Percentiles rank a stretch among this genome's conserved stretches.
phyloP scores from a whole-genome alignment of 768 basidiomycete species.

The Mycena amicta region DNA sequence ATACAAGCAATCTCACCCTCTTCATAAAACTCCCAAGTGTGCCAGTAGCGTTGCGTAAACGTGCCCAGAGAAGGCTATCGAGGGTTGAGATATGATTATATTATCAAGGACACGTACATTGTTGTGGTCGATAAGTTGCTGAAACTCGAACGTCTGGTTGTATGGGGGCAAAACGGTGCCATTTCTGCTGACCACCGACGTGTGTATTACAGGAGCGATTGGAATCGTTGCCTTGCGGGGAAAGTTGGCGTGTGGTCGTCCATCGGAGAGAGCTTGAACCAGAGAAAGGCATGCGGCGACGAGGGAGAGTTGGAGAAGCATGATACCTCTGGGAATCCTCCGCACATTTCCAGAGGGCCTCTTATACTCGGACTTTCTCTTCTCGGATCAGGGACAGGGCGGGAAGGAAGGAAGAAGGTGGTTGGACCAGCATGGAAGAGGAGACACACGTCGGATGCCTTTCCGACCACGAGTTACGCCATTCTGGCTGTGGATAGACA shows the following conservation, averaged over 20 bases:
- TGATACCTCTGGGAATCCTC: conserved; percentile 1
- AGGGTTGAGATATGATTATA: conserved; percentile 32
- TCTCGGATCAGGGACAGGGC: no score
- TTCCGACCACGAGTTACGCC: no score
- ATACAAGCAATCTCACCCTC: conserved; percentile 33
- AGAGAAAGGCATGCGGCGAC: conserved; percentile 18
- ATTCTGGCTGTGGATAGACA: no score
- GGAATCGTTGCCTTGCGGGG: conserved; percentile 42
- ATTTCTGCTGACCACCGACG: conserved; percentile 44
- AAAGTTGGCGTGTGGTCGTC: conserved; percentile 45
- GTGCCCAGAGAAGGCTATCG: conserved; percentile 62
- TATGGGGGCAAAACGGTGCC: conserved; percentile 48
- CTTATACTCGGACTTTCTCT: no score
- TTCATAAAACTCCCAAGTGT: conserved; percentile 68
- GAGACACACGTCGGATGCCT: no score
- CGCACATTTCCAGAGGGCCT: no score
- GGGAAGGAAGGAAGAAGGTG: no score
- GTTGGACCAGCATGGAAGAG: no score
- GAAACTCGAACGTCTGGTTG: conserved; percentile 54
- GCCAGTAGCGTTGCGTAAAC: conserved; percentile 79
- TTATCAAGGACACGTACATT: conserved; percentile 20
- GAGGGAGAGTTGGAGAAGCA: conserved; percentile 15
- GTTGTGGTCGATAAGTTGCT: conserved; percentile 58
- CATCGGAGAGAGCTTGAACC: conserved; percentile 36
- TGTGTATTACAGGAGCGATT: conserved; percentile 29